Base-by-base conservation (phyloP, 2,329 filamentous ascomycete genomes). In the Aaosphaeria pasadenensis region DNA sequence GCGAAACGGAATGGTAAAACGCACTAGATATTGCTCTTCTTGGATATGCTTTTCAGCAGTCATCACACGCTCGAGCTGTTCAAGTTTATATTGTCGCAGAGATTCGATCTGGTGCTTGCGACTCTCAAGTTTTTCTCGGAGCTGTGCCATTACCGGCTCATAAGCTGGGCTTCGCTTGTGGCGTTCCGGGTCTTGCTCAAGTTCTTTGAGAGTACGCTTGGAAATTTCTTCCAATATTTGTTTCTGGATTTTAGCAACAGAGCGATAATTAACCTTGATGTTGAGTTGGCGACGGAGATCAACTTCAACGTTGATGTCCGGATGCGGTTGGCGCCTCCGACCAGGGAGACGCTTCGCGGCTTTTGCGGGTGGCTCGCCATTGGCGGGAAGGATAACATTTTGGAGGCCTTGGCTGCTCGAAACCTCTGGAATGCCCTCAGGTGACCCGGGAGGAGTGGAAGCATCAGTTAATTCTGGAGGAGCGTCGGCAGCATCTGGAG, bases 191-290 rank as follows among this genome's bases (percentile, higher is more conserved):
- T 83, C 75, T 43, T 77, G 72, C 52, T 82, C 74, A 49, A 88
- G 70, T 49, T 78, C 75, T 43, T 83, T 79, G 49, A 86, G 70
- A 44, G 74, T 79, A 32, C 82, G 77, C 45, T 82, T 79, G 13
- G 84, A 83, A 17, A 89, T 74, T 60, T 88, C 84, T 49, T 84
- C 82, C 11, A 88, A 73, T 7, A 83, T 77, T 11, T 81, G 80
- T 66, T 86, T 88, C 57, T 87, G 70, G 30, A 80, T 76, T 56
- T 81, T 79, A 49, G 82, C 78, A 44, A 89, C 79, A 49, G 78
- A 74, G n/a, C 82, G 77, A 67, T 82, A 89, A 28, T 77, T 76
- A 47, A 82, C 81, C 66, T 86, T 86, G 58, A 89, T 74, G 57
- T 86, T 80, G 55, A 85, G 77, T 63, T 85, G 82, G 46, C 86